phyloP scores from a whole-genome alignment of 1,284 basidiomycete genomes.

The Inonotus obliquus region DNA sequence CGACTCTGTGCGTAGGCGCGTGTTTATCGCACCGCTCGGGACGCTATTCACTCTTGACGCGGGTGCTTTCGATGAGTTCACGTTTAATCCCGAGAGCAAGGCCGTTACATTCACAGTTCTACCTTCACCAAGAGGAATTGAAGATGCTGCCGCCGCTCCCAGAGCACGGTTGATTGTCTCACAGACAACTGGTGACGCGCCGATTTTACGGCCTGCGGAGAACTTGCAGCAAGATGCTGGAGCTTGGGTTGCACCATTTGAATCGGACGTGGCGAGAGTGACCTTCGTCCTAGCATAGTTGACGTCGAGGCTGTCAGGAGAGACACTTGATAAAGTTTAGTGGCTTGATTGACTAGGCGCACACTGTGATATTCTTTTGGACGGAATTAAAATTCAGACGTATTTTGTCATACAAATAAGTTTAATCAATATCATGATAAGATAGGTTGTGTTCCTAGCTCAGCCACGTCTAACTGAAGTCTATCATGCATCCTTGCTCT shows the following conservation, averaged over 20 bases:
- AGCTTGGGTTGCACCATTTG: slow-evolving; percentile 44
- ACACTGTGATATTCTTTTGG: no score
- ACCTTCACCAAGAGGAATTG: slow-evolving; percentile 34
- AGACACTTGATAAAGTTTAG: neutral
- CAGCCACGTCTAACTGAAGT: no score
- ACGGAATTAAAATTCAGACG: no score
- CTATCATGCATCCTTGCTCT: neutral
- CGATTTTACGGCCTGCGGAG: slow-evolving; percentile 36
- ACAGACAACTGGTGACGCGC: slow-evolving; percentile 39
- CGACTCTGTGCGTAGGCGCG: slow-evolving; percentile 46
- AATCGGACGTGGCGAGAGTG: slow-evolving; percentile 25
- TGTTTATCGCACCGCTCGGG: slow-evolving; percentile 49
- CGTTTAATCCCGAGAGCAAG: slow-evolving; percentile 35
- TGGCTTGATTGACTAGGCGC: no score
- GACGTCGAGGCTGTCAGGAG: neutral
- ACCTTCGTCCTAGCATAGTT: slow-evolving; percentile 17
- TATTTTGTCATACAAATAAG: no score
- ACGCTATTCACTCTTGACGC: slow-evolving; percentile 46
- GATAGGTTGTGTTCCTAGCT: no score
- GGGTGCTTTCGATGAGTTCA: slow-evolving; percentile 48
- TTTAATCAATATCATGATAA: no score
- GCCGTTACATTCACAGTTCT: slow-evolving; percentile 40
- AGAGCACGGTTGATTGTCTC: slow-evolving; percentile 43
- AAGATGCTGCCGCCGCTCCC: slow-evolving; percentile 42
- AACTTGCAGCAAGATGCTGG: slow-evolving; percentile 40